Evolutionary conservation across 1,284 basidiomycete genomes (phyloP), one percentile per base, ranked within the genome.

Genomic region (Ganoderma sp.): DNA sequence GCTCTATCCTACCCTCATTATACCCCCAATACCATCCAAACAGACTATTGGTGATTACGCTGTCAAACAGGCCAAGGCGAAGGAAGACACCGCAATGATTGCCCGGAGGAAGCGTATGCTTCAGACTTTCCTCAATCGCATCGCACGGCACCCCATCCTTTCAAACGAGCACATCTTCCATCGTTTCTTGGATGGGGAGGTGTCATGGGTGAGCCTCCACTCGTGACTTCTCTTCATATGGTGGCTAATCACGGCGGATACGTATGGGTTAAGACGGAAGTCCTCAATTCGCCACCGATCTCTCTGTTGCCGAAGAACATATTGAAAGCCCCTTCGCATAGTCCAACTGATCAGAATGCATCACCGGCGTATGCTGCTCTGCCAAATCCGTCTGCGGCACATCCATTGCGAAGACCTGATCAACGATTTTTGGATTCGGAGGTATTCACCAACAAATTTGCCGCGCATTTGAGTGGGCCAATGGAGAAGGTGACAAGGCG

Each of bases 11-110:
- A 98, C 97, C 15, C 83, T 97, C 73, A 99, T 99, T 76, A 93
- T 99, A 70, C 97, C 98, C 0, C 98, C 98, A 45, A 98, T 99
- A 70, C 98, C 98, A 0, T 96, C 94, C 4, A 99, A 99, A 81
- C 97, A 99, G 81, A 93, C 92, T 2, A 85, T 99, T 39, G 89
- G 95, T 37, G 98, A 99, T 77, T 99, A 99, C 83, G 98, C 98
- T 0, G 92, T 97, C 70, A 98, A 99, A 81, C 97, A 98, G 78
- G 91, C 87, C 19, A 98, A 97, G 81, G 97, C 97, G 14, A 99
- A 98, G 78, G 97, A 99, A 77, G 98, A 99, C 77, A 90, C 92
- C 1, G 89, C 91, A 2, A 90, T 99, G 82, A 98, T 99, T 77
- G 90, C 95, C 0, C 86, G 93, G 67, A 88, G 98, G 62, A 97